Evolutionary conservation across 169 alveolate species (phyloP).

Genomic region (Eimeria necatrix): DNA sequence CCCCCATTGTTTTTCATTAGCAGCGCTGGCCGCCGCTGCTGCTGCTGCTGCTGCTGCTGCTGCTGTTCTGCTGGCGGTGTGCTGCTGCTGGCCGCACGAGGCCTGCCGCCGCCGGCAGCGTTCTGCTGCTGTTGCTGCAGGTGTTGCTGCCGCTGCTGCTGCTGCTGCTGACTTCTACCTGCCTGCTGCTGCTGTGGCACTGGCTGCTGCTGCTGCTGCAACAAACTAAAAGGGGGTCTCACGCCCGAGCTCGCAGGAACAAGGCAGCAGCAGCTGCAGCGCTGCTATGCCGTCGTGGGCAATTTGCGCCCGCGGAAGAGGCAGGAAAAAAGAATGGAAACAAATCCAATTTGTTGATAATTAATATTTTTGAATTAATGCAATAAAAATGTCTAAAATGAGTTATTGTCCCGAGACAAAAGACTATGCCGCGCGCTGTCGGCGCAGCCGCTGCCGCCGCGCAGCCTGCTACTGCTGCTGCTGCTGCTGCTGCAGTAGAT

Average conservation of each 20-base stretch:
- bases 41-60: too few relatives aligned
- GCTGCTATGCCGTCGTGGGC: not conserved
- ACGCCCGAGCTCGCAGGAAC: not conserved
- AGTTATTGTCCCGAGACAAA: not conserved
- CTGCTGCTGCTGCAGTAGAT: not conserved
- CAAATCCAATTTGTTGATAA: not conserved
- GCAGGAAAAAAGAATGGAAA: not conserved
- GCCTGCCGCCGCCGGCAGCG: too few relatives aligned
- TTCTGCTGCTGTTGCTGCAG: too few relatives aligned
- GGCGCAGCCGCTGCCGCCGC: not conserved
- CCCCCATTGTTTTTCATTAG: too few relatives aligned
- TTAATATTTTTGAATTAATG: too few relatives aligned
- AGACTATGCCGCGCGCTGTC: not conserved
- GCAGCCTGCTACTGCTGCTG: not conserved
- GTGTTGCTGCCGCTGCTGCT: conserved; percentile 15
- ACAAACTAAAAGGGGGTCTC: not conserved
- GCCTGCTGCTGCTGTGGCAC: not conserved
- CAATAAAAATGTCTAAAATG: not conserved
- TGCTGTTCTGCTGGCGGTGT: too few relatives aligned
- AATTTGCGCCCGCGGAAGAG: not conserved
- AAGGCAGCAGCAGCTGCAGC: not conserved
- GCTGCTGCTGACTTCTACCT: not conserved
- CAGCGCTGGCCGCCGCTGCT: too few relatives aligned
- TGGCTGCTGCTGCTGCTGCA: not conserved
- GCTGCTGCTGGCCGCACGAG: too few relatives aligned